Conservation (phyloP, 257 asterid genomes). For the Scutellaria galericulata region DNA sequence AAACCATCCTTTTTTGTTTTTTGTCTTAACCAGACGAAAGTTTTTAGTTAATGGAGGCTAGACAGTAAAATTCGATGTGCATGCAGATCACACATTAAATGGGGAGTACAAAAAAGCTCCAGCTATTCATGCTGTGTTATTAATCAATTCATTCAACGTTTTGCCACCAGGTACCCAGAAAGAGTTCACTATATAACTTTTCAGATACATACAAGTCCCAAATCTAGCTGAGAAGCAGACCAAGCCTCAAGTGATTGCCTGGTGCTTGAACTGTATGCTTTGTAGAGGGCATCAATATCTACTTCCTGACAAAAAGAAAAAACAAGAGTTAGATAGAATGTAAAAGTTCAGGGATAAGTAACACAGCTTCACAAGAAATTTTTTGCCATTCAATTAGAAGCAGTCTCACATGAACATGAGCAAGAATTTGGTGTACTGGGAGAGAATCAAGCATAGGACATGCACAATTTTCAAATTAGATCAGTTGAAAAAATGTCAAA, state of each 20-base stretch:
- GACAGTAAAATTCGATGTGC: not conserved
- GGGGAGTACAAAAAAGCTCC: not conserved
- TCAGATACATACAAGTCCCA: conserved; percentile 80
- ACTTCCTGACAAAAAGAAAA: conserved; percentile 56
- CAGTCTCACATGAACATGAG: conserved; percentile 17
- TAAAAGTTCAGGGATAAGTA: conserved; percentile 14
- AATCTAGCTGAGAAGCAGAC: conserved; percentile 87
- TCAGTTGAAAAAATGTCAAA: not conserved
- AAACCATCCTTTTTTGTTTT: not conserved
- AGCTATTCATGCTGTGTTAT: not conserved
- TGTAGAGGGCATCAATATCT: conserved; percentile 73
- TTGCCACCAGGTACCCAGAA: conserved; percentile 1
- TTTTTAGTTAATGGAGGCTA: conserved; percentile 4
- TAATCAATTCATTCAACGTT: conserved; percentile 7
- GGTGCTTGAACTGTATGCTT: conserved; percentile 75
- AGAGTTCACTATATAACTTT: not conserved
- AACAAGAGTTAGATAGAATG: conserved; percentile 29
- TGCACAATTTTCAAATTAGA: not conserved
- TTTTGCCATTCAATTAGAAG: conserved; percentile 16
- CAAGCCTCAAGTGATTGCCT: conserved; percentile 89
- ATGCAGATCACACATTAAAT: conserved; percentile 7
- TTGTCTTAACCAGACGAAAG: not conserved
- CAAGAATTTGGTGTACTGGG: not conserved
- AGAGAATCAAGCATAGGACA: conserved; percentile 8
- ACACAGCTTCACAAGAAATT: conserved; percentile 12